phyloP scores from a whole-genome alignment of 2,329 filamentous ascomycete genomes.

The Ceratocystis cubensis region DNA sequence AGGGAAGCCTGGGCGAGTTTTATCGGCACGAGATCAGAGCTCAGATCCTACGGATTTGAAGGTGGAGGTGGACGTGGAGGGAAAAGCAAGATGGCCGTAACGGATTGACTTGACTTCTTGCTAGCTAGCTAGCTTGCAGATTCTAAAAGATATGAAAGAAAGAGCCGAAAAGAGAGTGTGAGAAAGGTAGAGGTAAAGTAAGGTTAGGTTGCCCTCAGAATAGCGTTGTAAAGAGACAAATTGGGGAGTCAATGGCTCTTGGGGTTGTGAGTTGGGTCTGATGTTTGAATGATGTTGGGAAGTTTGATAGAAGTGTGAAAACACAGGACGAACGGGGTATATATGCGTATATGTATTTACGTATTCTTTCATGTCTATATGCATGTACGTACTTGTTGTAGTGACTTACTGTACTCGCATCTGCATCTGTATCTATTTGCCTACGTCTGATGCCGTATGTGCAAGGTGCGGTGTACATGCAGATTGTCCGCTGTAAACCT shows the following conservation, averaged over 20 bases:
- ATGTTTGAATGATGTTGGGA: conserved; percentile 49
- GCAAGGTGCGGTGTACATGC: conserved; percentile 18
- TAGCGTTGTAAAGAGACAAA: no score
- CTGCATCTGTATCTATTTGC: not conserved
- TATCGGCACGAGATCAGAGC: conserved; percentile 2
- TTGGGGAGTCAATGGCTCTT: conserved; percentile 36
- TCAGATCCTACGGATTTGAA: conserved; percentile 12
- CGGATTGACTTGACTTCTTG: conserved; percentile 10
- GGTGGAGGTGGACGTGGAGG: conserved; percentile 1
- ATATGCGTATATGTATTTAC: conserved; percentile 9
- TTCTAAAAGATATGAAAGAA: conserved; percentile 12
- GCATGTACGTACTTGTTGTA: not conserved
- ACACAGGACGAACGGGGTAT: not conserved
- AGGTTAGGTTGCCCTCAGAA: no score
- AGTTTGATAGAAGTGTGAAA: conserved; percentile 29
- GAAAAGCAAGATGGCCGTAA: conserved; percentile 12
- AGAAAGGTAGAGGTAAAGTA: no score
- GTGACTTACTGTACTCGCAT: not conserved
- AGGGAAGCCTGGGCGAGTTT: not conserved
- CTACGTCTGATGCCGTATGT: not conserved
- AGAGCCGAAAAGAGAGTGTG: conserved; percentile 12
- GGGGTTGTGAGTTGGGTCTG: conserved; percentile 66
- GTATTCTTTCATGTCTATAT: not conserved
- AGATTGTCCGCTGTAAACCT: not conserved
- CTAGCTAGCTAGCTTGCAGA: not conserved